These are phyloP conservation scores for Austroboletus niveus DNA, from an alignment of 1,284 basidiomycete species.

Conservation along the genomic window DNA sequence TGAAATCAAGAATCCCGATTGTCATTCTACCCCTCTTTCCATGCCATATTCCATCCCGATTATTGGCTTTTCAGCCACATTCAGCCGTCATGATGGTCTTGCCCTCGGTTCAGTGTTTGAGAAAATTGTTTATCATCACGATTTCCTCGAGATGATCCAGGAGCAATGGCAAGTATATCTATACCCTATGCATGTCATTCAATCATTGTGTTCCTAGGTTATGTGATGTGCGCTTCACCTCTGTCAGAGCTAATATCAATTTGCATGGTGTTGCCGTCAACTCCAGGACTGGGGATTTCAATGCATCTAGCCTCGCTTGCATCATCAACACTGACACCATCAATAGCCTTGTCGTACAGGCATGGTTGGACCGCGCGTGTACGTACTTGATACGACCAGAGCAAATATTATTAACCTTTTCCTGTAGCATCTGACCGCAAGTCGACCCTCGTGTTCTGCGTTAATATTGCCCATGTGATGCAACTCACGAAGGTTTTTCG, in stretches of 20 bases:
- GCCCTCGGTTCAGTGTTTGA: slow-evolving; percentile 89
- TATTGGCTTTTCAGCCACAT: slow-evolving; percentile 95
- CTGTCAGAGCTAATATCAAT: slow-evolving; percentile 73
- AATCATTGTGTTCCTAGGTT: slow-evolving; percentile 52
- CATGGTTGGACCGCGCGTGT: slow-evolving; percentile 84
- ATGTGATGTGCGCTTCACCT: slow-evolving; percentile 80
- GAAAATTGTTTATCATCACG: slow-evolving; percentile 91
- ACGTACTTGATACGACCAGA: slow-evolving; percentile 15
- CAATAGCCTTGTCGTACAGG: slow-evolving; percentile 74
- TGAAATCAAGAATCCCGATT: slow-evolving; percentile 55
- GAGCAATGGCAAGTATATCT: slow-evolving; percentile 71
- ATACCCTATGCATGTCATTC: neutral
- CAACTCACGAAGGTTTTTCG: slow-evolving; percentile 76
- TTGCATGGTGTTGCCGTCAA: slow-evolving; percentile 67
- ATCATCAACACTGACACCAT: slow-evolving; percentile 78
- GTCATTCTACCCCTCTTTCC: slow-evolving; percentile 33
- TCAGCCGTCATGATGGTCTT: slow-evolving; percentile 88
- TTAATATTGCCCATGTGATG: slow-evolving; percentile 83
- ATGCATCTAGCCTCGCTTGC: slow-evolving; percentile 68
- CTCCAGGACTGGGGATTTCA: slow-evolving; percentile 75
- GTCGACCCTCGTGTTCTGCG: slow-evolving; percentile 91
- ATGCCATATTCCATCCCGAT: slow-evolving; percentile 69
- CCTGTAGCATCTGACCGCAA: slow-evolving; percentile 53
- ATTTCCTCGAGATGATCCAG: slow-evolving; percentile 90
- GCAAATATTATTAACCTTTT: neutral